These are phyloP conservation scores for Suillus clintonianus DNA, from an alignment of 768 basidiomycete genomes.

Conservation along the genomic window DNA sequence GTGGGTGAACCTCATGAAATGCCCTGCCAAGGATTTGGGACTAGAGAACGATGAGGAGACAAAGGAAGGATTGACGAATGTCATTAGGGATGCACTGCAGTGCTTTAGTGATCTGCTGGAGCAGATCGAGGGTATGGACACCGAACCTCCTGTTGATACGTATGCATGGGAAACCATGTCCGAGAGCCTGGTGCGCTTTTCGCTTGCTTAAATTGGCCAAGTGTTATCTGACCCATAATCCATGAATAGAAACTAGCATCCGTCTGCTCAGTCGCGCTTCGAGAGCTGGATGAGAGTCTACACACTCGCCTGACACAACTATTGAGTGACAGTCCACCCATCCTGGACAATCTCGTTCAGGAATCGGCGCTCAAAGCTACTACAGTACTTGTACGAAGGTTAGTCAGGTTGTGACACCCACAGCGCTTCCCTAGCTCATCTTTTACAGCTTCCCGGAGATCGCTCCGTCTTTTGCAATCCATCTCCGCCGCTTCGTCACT, in stretches of 20 bases:
- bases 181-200: conserved; percentile 69
- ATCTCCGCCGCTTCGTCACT: conserved; percentile 85
- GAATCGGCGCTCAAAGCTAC: conserved; percentile 89
- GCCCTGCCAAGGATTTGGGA: conserved; percentile 41
- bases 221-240: not conserved
- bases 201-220: not conserved
- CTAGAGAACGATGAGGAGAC: conserved; percentile 39
- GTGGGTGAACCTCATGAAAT: conserved; percentile 69
- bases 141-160: conserved; percentile 78
- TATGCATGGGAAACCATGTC: conserved; percentile 94
- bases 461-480: conserved; percentile 70
- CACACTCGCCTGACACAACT: conserved; percentile 71
- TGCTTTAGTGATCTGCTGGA: conserved; percentile 76
- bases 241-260: conserved; percentile 78
- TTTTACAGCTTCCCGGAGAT: conserved; percentile 74
- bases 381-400: conserved; percentile 85
- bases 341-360: conserved; percentile 82
- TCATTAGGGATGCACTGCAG: conserved; percentile 65
- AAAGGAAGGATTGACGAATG: conserved; percentile 43
- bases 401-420: conserved; percentile 14
- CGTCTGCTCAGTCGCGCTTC: conserved; percentile 73
- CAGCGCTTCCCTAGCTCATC: not conserved
- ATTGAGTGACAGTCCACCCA: conserved; percentile 78
- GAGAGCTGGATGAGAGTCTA: conserved; percentile 67
- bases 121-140: conserved; percentile 83